These are phyloP conservation scores for Fraxinus floribunda DNA, from an alignment of 305 asterid genomes.

Conservation along the genomic window DNA sequence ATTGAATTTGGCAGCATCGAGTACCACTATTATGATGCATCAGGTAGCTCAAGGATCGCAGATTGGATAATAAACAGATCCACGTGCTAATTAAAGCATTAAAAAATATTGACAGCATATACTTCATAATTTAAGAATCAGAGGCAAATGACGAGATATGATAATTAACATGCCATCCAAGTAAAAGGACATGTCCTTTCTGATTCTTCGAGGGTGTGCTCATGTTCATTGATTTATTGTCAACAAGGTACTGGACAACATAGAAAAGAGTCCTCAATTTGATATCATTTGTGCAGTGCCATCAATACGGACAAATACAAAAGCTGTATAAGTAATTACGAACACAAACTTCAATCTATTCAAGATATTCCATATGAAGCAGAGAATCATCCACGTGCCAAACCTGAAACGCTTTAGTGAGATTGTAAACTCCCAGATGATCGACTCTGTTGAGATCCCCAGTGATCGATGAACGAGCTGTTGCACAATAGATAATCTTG, in stretches of 20 bases:
- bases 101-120: neutral
- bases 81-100: neutral
- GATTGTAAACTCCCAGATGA: constrained; percentile 79
- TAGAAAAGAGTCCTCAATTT: neutral
- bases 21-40: neutral
- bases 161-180: neutral
- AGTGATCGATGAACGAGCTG: constrained; percentile 88
- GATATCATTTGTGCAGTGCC: neutral
- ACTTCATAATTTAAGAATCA: neutral
- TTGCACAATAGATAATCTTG: constrained; percentile 89
- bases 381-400: neutral
- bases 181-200: neutral
- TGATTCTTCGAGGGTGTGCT: neutral
- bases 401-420: constrained; percentile 95
- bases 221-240: neutral
- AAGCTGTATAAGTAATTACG: neutral
- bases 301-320: neutral
- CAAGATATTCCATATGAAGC: neutral
- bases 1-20: neutral
- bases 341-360: neutral
- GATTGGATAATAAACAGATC: neutral
- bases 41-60: neutral
- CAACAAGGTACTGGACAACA: neutral
- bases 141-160: neutral
- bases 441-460: constrained; percentile 92